Percentiles rank a stretch among this genome's conserved stretches.
Conservation (phyloP, 148 eudicot genomes). For the Rhododendron ovatum region DNA sequence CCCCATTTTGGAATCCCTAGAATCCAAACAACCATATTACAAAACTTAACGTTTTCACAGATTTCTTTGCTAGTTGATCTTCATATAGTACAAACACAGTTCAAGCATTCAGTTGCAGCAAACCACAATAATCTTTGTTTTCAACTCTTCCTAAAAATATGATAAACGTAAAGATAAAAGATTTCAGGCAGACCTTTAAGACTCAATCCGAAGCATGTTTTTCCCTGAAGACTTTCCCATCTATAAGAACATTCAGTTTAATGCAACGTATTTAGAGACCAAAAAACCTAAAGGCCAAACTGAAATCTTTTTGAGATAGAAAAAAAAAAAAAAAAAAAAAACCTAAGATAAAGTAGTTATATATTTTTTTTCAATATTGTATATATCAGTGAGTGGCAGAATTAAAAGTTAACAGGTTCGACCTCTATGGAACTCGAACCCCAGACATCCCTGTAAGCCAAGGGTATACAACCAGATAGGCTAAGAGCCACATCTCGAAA, state of each 20-base stretch:
- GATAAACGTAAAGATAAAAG: background rate
- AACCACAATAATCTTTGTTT: background rate
- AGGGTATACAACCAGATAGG: no score
- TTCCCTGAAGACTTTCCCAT: background rate
- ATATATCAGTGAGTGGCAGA: background rate
- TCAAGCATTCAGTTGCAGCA: background rate
- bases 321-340: no score
- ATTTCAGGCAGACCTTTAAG: background rate
- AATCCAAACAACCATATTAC: background rate
- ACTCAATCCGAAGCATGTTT: background rate
- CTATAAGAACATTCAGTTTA: background rate
- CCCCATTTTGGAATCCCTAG: constrained; percentile 15
- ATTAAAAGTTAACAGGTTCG: no score
- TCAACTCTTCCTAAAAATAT: background rate
- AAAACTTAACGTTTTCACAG: background rate
- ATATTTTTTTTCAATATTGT: no score
- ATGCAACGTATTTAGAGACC: background rate
- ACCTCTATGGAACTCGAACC: no score
- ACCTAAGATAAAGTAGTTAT: no score
- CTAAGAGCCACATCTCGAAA: background rate
- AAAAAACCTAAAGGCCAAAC: background rate
- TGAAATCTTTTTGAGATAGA: background rate
- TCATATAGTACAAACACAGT: background rate
- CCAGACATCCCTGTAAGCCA: no score
- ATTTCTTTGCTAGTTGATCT: background rate